Evolutionary conservation across 345 rosid species (phyloP).

Genomic region (Orychophragmus violaceus): DNA sequence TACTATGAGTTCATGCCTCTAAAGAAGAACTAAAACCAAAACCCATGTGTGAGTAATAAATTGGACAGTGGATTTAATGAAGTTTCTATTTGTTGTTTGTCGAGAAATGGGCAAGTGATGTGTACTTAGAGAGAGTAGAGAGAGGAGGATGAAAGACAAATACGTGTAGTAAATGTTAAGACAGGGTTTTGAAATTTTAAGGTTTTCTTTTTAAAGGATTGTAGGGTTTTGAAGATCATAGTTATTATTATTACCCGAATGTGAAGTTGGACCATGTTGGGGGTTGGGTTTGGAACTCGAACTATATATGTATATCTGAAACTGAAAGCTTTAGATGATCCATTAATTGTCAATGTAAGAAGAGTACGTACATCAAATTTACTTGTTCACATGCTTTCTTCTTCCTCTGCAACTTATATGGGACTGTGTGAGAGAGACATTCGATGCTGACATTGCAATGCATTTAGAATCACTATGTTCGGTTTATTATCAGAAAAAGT

Average conservation of each 20-base stretch:
- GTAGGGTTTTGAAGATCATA: background rate
- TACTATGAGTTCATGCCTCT: conserved; percentile 59
- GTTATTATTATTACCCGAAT: conserved; percentile 10
- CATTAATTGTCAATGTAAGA: background rate
- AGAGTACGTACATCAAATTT: no score
- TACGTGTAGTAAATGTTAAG: conserved; percentile 22
- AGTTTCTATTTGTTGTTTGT: conserved; percentile 13
- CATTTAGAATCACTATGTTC: background rate
- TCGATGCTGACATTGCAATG: conserved; percentile 21
- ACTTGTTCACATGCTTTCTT: conserved; percentile 9
- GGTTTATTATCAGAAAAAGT: conserved; percentile 19
- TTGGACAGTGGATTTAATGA: background rate
- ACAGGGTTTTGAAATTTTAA: background rate
- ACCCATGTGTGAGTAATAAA: conserved; percentile 40
- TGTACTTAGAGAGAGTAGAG: background rate
- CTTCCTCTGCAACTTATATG: background rate
- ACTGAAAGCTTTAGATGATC: conserved; percentile 11
- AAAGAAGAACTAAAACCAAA: conserved; percentile 37
- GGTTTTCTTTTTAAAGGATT: background rate
- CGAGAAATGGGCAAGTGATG: conserved; percentile 15
- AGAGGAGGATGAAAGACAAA: conserved; percentile 7
- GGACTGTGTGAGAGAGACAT: background rate
- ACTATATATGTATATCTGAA: background rate
- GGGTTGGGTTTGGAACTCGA: conserved; percentile 8
- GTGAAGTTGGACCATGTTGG: conserved; percentile 26